Evolutionary conservation across 257 asterid genomes (phyloP), one percentile per base, ranked within the genome.

Genomic region (Scutellaria barbata): DNA sequence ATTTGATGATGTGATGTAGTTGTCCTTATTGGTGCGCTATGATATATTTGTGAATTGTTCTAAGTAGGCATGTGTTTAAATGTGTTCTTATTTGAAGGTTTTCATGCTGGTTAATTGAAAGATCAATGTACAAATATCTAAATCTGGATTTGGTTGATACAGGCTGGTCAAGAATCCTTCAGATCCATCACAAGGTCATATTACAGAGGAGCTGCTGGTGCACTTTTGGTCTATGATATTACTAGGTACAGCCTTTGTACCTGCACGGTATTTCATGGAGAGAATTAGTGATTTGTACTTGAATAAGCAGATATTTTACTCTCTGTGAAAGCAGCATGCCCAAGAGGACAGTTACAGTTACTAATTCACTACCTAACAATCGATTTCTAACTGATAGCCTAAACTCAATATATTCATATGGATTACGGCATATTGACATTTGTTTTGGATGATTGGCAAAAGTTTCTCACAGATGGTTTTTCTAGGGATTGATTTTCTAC

Each of bases 181-280:
- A 80, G 90, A 72, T 85, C 90, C 48, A 82, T 85, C 76, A 85
- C 87, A 58, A 80, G 90, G 75, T 82, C 85, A 6, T 82, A 85
- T 79, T 85, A 82, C 77, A 82, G 90, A 82, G 90, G 87, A 35
- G 87, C 90, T 78, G 90, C 90, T 54, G 90, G 90, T 67, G 90
- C 90, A 67, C 85, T 85, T 69, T 70, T 85, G 69, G 87, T 85
- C 35, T 85, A 85, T 68, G 90, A 85, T 63, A 85, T 85, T 62
- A 82, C 90, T 22, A 81, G 90, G 90, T 85, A 81, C 68, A 1
- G 25, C 42, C 66, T 59, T 43, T 63, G 18, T 25, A 40, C 37
- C 5, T 46, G 33, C 33, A 16, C 10, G 8, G 47, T 35, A 39
- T 22, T 33, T 72, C 47, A 14, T 16, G 43, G 45, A 73, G 30